Conservation (phyloP, 768 basidiomycete genomes). For the Psilocybe azurescens region DNA sequence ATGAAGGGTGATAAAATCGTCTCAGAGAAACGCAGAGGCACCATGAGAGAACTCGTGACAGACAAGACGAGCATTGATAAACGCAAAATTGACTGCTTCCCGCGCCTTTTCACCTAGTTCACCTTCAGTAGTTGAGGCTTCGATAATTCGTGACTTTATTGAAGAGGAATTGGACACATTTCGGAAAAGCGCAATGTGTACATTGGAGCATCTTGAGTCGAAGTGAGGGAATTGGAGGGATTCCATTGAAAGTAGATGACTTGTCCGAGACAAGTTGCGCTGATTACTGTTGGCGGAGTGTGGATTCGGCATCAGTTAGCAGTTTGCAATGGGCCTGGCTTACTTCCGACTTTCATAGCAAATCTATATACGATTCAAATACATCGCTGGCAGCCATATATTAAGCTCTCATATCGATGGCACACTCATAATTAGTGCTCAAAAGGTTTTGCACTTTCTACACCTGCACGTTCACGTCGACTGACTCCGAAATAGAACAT, state of each 20-base stretch:
- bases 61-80: constrained; percentile 86
- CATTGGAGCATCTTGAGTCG: constrained; percentile 40
- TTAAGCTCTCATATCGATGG: background rate
- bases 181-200: constrained; percentile 66
- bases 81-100: constrained; percentile 86
- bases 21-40: constrained; percentile 11
- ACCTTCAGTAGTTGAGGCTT: constrained; percentile 66
- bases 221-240: constrained; percentile 61
- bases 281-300: background rate
- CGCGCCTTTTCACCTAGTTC: constrained; percentile 69
- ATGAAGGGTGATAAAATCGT: background rate
- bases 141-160: constrained; percentile 70
- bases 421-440: background rate
- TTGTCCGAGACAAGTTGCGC: background rate
- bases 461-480: background rate
- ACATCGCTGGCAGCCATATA: background rate
- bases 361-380: background rate
- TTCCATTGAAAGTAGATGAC: constrained; percentile 49
- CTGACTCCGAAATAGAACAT: background rate
- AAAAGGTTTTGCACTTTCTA: background rate
- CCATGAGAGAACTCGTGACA: constrained; percentile 31
- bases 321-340: background rate
- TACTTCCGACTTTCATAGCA: background rate
- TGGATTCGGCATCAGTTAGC: background rate
- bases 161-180: constrained; percentile 65